Evolutionary conservation across 768 basidiomycete genomes (phyloP).

Genomic region (Naganishia randhawae): DNA sequence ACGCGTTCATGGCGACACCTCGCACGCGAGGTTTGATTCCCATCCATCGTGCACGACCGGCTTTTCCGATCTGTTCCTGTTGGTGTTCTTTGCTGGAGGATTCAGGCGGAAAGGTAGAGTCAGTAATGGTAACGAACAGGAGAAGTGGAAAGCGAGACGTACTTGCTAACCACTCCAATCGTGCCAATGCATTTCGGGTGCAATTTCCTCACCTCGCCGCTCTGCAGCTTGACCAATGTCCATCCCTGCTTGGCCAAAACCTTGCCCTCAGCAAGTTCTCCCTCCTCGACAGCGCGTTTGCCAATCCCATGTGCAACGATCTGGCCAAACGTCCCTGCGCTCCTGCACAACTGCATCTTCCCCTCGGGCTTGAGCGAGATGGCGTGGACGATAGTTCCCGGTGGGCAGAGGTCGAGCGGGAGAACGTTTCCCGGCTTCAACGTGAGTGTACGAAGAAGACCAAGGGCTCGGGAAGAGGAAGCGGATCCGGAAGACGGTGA

Average conservation of each 20-base stretch:
- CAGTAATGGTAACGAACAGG: neutral
- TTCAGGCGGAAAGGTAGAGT: neutral
- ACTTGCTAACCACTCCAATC: slow-evolving; percentile 86
- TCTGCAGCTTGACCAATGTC: slow-evolving; percentile 68
- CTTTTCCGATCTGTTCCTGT: slow-evolving; percentile 78
- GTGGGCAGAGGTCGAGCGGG: slow-evolving; percentile 82
- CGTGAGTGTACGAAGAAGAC: slow-evolving; percentile 75
- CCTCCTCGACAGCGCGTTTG: slow-evolving; percentile 54
- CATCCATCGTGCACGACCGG: slow-evolving; percentile 81
- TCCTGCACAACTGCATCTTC: slow-evolving; percentile 75
- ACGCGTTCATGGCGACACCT: slow-evolving; percentile 97
- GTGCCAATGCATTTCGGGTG: slow-evolving; percentile 74
- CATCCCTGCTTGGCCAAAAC: slow-evolving; percentile 40
- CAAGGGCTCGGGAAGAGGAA: slow-evolving; percentile 61
- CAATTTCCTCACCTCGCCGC: slow-evolving; percentile 86
- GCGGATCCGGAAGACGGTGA: slow-evolving; percentile 31
- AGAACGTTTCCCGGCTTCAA: slow-evolving; percentile 90
- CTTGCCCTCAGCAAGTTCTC: slow-evolving; percentile 31
- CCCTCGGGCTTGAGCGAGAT: slow-evolving; percentile 72
- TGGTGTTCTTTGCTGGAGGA: slow-evolving; percentile 67
- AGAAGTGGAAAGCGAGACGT: slow-evolving; percentile 29
- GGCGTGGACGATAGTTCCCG: slow-evolving; percentile 86
- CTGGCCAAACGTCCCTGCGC: slow-evolving; percentile 81
- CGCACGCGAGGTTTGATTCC: slow-evolving; percentile 79
- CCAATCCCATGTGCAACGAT: slow-evolving; percentile 67